Conservation (phyloP, 1,284 basidiomycete genomes). For the Malassezia caprae region DNA sequence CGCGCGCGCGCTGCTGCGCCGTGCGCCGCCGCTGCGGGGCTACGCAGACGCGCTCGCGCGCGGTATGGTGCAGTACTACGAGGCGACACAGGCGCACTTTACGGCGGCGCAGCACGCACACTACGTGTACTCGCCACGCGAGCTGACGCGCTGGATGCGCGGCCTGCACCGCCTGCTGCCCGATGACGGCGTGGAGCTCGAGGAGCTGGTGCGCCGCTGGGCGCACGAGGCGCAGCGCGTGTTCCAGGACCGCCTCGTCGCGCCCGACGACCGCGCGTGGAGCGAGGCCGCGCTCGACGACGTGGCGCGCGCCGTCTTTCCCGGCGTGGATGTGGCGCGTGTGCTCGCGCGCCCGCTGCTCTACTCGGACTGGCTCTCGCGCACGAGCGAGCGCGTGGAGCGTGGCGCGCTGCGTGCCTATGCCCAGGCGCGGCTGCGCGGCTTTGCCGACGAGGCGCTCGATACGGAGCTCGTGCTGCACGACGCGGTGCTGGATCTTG, state of each 20-base stretch:
- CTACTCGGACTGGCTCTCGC: constrained; percentile 99
- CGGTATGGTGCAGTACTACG: constrained; percentile 93
- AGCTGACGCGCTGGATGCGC: constrained; percentile 92
- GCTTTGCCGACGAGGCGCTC: constrained; percentile 57
- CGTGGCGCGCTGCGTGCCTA: constrained; percentile 87
- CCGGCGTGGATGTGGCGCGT: constrained; percentile 71
- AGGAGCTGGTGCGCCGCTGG: constrained; percentile 94
- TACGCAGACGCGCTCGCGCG: constrained; percentile 90
- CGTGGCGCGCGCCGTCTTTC: constrained; percentile 80
- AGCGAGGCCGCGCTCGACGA: constrained; percentile 83
- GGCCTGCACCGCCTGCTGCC: constrained; percentile 95
- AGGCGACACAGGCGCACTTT: constrained; percentile 84
- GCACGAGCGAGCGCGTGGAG: constrained; percentile 88
- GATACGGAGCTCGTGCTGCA: constrained; percentile 97
- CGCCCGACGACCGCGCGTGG: constrained; percentile 55
- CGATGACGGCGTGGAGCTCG: constrained; percentile 78
- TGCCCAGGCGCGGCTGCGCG: constrained; percentile 87
- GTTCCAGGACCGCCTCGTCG: constrained; percentile 91
- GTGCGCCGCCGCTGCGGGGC: constrained; percentile 80
- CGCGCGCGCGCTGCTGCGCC: constrained; percentile 88
- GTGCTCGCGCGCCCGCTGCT: constrained; percentile 72
- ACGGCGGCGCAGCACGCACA: constrained; percentile 94
- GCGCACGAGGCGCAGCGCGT: constrained; percentile 93
- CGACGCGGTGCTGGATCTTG: constrained; percentile 95
- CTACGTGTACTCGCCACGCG: constrained; percentile 98